Percentiles rank a stretch among this genome's conserved stretches.
Evolutionary conservation across 176 grass and related monocot species (phyloP).

Genomic region (sorghum (Sorghum bicolor)): DNA sequence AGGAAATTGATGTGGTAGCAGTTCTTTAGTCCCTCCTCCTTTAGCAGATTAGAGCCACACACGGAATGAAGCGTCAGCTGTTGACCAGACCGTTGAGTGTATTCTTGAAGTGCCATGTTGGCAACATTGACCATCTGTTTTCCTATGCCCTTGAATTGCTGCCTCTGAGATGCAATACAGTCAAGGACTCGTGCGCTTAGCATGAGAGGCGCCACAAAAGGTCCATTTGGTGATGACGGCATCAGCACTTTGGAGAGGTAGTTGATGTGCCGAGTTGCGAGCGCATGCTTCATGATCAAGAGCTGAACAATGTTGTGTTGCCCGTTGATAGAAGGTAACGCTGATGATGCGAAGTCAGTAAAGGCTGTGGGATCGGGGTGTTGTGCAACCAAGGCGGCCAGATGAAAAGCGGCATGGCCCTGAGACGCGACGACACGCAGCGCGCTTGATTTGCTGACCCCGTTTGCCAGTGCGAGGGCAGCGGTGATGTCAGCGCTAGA

Average conservation of each 20-base stretch:
- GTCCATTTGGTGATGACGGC: not conserved
- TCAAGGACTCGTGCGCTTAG: not conserved
- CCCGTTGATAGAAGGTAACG: not conserved
- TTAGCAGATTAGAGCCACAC: slow-evolving; percentile 8
- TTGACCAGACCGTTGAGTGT: not conserved
- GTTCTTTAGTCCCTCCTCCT: not conserved
- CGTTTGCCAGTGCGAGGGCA: not conserved
- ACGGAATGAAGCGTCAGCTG: slow-evolving; percentile 18
- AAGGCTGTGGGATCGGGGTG: slow-evolving; percentile 24
- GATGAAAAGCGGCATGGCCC: not conserved
- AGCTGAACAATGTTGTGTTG: not conserved
- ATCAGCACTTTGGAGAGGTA: not conserved
- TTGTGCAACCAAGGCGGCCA: not conserved
- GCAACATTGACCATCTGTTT: slow-evolving; percentile 8
- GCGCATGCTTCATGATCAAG: not conserved
- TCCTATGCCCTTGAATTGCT: not conserved
- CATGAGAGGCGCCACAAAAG: not conserved
- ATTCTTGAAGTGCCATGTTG: not conserved
- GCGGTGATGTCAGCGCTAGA: not conserved
- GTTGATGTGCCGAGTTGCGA: not conserved
- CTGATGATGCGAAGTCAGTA: not conserved
- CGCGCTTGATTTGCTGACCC: slow-evolving; percentile 16
- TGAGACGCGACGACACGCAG: not conserved
- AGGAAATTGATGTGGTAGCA: slow-evolving; percentile 34
- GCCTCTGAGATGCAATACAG: not conserved